Conservation (phyloP, 179 eudicot genomes). For the Camellia oleifera region DNA sequence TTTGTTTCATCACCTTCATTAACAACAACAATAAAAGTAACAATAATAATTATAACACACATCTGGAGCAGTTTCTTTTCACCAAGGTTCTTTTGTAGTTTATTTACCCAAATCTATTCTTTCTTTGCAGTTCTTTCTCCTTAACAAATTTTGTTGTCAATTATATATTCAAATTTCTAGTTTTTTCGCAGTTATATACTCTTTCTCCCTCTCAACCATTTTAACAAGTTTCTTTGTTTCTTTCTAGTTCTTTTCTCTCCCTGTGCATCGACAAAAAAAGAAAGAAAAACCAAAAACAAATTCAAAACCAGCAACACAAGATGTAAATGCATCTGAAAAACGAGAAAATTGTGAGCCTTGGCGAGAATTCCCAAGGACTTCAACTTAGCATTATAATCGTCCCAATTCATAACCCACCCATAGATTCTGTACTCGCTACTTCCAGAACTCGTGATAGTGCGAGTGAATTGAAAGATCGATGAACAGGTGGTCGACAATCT, state of each 20-base stretch:
- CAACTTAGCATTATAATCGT: constrained; percentile 67
- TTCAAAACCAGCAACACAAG: too few relatives aligned
- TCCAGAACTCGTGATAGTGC: constrained; percentile 61
- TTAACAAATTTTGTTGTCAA: too few relatives aligned
- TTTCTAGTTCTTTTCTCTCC: background rate
- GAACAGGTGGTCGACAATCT: too few relatives aligned
- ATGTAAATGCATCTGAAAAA: constrained; percentile 62
- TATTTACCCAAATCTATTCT: background rate
- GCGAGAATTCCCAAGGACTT: constrained; percentile 77
- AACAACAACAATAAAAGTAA: too few relatives aligned
- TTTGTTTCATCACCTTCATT: too few relatives aligned
- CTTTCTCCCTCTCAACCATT: background rate
- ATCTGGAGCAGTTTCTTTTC: too few relatives aligned
- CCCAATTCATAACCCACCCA: constrained; percentile 71
- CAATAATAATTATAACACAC: too few relatives aligned
- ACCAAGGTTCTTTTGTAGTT: background rate
- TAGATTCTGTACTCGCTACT: constrained; percentile 89
- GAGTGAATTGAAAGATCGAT: constrained; percentile 40
- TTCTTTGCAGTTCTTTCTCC: background rate
- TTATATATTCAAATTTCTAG: background rate
- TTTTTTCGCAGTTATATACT: background rate
- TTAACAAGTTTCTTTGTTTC: background rate
- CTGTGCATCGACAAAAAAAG: too few relatives aligned
- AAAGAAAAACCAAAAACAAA: too few relatives aligned
- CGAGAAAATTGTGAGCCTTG: constrained; percentile 93